These are phyloP conservation scores for Paramarasmius palmivorus DNA, from an alignment of 1,284 basidiomycete species.

Conservation along the genomic window DNA sequence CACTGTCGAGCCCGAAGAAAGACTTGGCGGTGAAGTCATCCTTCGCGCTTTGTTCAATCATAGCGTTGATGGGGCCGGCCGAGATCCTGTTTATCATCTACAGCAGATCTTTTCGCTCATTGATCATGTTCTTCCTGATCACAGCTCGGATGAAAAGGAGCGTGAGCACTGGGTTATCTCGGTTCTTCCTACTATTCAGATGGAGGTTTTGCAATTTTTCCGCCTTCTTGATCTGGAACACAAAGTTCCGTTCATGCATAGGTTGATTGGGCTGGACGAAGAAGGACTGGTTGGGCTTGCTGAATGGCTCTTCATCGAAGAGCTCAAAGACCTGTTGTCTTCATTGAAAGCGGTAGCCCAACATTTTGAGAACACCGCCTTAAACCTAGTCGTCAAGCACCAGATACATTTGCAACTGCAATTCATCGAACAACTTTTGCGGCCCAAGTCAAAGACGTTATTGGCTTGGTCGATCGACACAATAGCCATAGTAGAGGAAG, in stretches of 20 bases:
- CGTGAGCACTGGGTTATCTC: conserved; percentile 46
- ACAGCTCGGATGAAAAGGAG: conserved; percentile 23
- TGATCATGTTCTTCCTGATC: conserved; percentile 54
- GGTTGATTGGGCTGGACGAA: conserved; percentile 55
- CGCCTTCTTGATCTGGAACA: conserved; percentile 54
- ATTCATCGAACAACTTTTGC: conserved; percentile 13
- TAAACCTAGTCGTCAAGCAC: conserved; percentile 22
- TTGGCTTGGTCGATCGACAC: conserved; percentile 12
- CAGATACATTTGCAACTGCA: conserved; percentile 15
- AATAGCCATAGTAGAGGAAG: conserved; percentile 23
- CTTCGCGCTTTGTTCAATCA: conserved; percentile 57
- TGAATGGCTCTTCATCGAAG: conserved; percentile 70
- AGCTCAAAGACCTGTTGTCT: conserved; percentile 48
- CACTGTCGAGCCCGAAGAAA: conserved; percentile 33
- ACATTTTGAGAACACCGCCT: conserved; percentile 9
- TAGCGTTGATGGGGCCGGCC: conserved; percentile 34
- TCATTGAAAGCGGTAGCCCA: conserved; percentile 37
- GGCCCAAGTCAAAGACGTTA: conserved; percentile 6
- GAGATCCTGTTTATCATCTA: conserved; percentile 58
- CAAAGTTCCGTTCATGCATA: conserved; percentile 53
- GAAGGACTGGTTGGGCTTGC: conserved; percentile 56
- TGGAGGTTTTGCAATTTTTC: conserved; percentile 57
- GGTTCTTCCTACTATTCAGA: conserved; percentile 58
- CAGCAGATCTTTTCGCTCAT: conserved; percentile 57
- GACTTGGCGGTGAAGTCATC: conserved; percentile 45